Conservation (phyloP, 139 green algal species). For the Tetradesmus lagerheimii region DNA sequence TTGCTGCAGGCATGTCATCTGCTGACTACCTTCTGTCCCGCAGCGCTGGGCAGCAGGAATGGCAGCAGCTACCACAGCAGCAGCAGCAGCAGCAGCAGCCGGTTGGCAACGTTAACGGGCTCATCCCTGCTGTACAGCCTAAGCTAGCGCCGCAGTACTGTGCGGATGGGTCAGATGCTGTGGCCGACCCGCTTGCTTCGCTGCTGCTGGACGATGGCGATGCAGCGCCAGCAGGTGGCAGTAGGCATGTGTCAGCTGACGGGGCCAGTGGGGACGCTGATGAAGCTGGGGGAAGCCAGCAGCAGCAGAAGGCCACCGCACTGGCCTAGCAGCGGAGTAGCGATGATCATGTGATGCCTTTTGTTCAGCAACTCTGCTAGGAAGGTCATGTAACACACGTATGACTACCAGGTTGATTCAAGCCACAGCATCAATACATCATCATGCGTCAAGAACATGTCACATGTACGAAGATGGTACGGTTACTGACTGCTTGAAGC, state of each 20-base stretch:
- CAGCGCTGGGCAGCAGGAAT: neutral
- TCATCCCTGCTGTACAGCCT: neutral
- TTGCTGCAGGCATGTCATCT: neutral
- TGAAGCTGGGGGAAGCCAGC: neutral
- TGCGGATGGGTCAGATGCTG: neutral
- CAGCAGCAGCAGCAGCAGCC: conserved; percentile 28
- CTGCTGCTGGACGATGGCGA: neutral
- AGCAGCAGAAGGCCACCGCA: neutral
- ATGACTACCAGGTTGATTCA: too few relatives aligned
- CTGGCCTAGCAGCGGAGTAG: neutral
- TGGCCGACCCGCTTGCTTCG: neutral
- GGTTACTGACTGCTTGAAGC: too few relatives aligned
- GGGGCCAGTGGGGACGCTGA: too few relatives aligned
- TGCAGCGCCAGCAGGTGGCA: neutral
- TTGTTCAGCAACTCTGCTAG: too few relatives aligned
- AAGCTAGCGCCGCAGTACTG: conserved; percentile 17
- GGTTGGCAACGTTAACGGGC: neutral
- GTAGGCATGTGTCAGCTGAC: neutral
- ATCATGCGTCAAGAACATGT: too few relatives aligned
- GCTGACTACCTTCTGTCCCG: neutral
- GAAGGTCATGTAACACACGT: too few relatives aligned
- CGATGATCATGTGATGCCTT: too few relatives aligned
- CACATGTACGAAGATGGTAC: too few relatives aligned
- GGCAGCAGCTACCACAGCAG: conserved; percentile 17
- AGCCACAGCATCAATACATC: too few relatives aligned